Percentiles rank a stretch among this genome's conserved stretches.
Conservation (phyloP, 352 stramenopile species). For the Phytophthora kernoviae region DNA sequence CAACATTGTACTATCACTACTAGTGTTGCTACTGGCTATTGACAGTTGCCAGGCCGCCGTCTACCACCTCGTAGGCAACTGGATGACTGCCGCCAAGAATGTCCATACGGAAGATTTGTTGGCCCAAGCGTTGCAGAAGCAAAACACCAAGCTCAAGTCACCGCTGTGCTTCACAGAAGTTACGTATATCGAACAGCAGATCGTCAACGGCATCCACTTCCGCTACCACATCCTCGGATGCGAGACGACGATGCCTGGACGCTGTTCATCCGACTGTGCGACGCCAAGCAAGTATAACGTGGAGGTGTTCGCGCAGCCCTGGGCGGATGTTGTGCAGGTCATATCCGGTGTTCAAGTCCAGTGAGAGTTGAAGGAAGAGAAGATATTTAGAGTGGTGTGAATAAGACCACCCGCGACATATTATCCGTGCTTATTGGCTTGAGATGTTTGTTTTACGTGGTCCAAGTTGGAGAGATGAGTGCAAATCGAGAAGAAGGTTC, state of each 20-base stretch:
- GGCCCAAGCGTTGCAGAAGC: slow-evolving; percentile 35
- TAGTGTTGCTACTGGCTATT: slow-evolving; percentile 16
- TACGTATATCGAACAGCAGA: slow-evolving; percentile 53
- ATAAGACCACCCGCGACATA: slow-evolving; percentile 14
- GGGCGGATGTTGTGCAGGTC: slow-evolving; percentile 46
- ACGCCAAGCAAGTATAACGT: slow-evolving; percentile 39
- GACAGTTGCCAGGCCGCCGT: slow-evolving; percentile 13
- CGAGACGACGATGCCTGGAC: slow-evolving; percentile 23
- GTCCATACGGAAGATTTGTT: slow-evolving; percentile 37
- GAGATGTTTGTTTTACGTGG: slow-evolving; percentile 3
- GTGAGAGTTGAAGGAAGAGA: slow-evolving; percentile 11
- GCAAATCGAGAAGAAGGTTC: neutral
- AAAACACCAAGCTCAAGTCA: slow-evolving; percentile 17
- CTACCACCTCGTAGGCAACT: slow-evolving; percentile 44
- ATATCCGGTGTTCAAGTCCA: slow-evolving; percentile 37
- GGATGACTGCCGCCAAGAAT: slow-evolving; percentile 44
- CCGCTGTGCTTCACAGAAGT: slow-evolving; percentile 54
- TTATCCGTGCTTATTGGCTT: neutral
- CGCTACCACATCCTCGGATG: slow-evolving; percentile 57
- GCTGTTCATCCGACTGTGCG: slow-evolving; percentile 27
- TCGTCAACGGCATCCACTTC: slow-evolving; percentile 71
- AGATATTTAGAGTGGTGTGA: slow-evolving; percentile 28
- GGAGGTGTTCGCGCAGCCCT: slow-evolving; percentile 57
- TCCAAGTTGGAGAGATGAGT: neutral
- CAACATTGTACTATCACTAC: slow-evolving; percentile 9